These are phyloP conservation scores for Centrapalus pauciflorus DNA, from an alignment of 129 eudicot species.

Conservation along the genomic window DNA sequence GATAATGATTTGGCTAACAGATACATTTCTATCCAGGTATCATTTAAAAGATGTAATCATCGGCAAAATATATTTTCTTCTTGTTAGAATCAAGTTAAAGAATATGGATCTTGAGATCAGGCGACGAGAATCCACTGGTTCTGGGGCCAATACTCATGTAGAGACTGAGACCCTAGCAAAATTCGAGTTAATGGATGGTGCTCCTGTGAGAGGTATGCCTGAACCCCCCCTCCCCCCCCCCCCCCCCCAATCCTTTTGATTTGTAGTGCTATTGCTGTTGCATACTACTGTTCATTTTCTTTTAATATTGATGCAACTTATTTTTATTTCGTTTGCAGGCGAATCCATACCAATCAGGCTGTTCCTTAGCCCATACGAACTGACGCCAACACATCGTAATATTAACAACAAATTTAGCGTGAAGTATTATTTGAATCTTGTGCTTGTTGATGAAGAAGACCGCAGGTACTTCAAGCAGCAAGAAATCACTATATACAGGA, in stretches of 20 bases:
- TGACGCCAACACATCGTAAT: slow-evolving; percentile 91
- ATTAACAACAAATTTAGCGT: slow-evolving; percentile 98
- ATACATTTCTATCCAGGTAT: slow-evolving; percentile 51
- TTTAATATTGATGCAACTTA: background rate
- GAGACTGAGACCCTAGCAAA: slow-evolving; percentile 99
- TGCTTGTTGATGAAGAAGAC: slow-evolving; percentile 96
- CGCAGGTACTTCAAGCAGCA: slow-evolving; percentile 98
- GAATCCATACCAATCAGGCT: slow-evolving; percentile 95
- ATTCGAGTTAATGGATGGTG: slow-evolving; percentile 97
- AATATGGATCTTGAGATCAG: slow-evolving; percentile 99
- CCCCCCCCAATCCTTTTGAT: too few relatives aligned
- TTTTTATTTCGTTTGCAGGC: slow-evolving; percentile 38
- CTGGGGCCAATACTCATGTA: slow-evolving; percentile 96
- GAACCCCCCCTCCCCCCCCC: too few relatives aligned
- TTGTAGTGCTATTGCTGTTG: background rate
- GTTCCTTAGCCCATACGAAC: slow-evolving; percentile 91
- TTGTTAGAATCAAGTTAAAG: slow-evolving; percentile 91
- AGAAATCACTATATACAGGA: slow-evolving; percentile 81
- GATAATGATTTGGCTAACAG: background rate
- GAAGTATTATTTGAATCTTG: slow-evolving; percentile 90
- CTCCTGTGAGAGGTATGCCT: slow-evolving; percentile 97
- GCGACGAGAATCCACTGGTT: slow-evolving; percentile 95
- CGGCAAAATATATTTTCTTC: slow-evolving; percentile 96
- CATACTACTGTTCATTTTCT: background rate
- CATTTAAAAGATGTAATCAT: slow-evolving; percentile 95